Base-by-base conservation (phyloP, 768 basidiomycete genomes). In the Boletus reticuloceps region DNA sequence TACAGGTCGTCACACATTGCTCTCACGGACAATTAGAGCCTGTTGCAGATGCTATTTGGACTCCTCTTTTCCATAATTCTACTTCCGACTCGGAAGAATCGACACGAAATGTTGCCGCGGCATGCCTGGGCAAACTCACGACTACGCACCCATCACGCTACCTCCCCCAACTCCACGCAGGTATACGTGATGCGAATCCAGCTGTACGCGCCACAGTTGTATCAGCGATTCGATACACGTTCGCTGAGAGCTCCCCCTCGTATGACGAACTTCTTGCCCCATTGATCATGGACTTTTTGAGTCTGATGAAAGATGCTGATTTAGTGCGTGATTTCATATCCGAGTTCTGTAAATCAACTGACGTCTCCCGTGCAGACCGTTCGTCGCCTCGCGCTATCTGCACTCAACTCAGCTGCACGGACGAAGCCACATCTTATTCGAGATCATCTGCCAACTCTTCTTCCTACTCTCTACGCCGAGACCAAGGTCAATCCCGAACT, bases 61-160 rank as follows among this genome's bases (percentile, higher is more conserved):
- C 78, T 3, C 95, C 96, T 5, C 79, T 99, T 14, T 96, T 98
- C 68, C 84, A 91, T 63, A 89, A 94, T 68, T 94, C 93, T 12
- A 88, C 91, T 56, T 68, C 68, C 3, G 88, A 85, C 58, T 82
- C 89, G 16, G 96, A 96, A 58, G 96, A 98, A 72, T 89, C 89
- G 9, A 89, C 92, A 1, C 79, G 95, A 47, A 98, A 97, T 66
- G 92, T 98, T 37, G 93, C 95, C 25, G 94, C 97, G 44, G 95
- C 96, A 4, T 98, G 95, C 68, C 81, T 99, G 17, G 97, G 97
- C 34, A 97, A 98, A 71, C 78, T 99, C 31, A 95, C 94, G 0
- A 91, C 91, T 0, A 90, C 92, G 1, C 89, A 94, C 54, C 94
- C 97, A 5, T 84, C 87, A 0, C 86, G 85, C 62, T 99, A 96